Evolutionary conservation across 768 basidiomycete species (phyloP).

Genomic region (Lepiota subincarnata): DNA sequence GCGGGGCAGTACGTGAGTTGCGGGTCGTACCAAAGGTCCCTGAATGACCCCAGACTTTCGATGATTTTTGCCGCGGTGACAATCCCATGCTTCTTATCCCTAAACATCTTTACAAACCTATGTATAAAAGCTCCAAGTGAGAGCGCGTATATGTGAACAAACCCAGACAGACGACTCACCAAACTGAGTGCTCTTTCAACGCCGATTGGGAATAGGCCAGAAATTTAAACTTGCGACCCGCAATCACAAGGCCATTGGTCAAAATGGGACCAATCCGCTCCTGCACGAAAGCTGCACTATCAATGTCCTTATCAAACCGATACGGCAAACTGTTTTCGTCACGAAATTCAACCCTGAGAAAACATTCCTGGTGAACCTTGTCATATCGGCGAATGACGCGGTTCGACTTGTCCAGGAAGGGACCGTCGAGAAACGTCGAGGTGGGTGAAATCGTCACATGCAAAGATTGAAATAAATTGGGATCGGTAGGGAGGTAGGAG

Average conservation of each 20-base stretch:
- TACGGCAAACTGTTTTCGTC: conserved; percentile 54
- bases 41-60: conserved; percentile 47
- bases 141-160: too few species aligned
- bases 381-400: conserved; percentile 53
- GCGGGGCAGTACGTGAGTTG: conserved; percentile 54
- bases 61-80: conserved; percentile 50
- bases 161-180: conserved; percentile 25
- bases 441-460: conserved; percentile 50
- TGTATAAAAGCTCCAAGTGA: too few species aligned
- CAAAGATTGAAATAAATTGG: conserved; percentile 24
- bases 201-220: conserved; percentile 73
- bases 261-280: conserved; percentile 41
- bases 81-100: conserved; percentile 21
- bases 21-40: conserved; percentile 37
- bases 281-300: conserved; percentile 45
- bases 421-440: conserved; percentile 46
- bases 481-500: conserved; percentile 23
- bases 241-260: conserved; percentile 45
- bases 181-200: conserved; percentile 57
- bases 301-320: conserved; percentile 53
- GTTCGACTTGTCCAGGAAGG: conserved; percentile 57
- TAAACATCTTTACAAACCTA: conserved; percentile 63
- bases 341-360: conserved; percentile 59
- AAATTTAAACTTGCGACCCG: conserved; percentile 52
- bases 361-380: conserved; percentile 41